Evolutionary conservation across 192 early-diverging fungal species (phyloP), one percentile per base, ranked within the genome.

Genomic region (Mortierella alpina): DNA sequence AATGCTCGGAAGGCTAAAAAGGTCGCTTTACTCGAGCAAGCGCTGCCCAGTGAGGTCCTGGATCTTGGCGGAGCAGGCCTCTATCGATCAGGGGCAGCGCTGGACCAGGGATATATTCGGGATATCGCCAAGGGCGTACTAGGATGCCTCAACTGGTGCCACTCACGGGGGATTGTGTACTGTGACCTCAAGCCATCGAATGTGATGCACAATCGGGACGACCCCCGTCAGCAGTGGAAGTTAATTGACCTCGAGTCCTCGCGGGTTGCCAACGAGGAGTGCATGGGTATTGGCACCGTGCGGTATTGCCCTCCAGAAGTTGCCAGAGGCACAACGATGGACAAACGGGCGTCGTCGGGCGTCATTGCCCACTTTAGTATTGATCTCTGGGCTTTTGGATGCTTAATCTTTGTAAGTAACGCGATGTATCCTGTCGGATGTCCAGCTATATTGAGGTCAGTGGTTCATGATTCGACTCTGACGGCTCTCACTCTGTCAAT

Each of bases 131-230:
- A 82, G 46, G 84, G 85, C 8, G 78, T 87, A 14, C 52, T 82
- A 3, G 47, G 82, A 5, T 85, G 84, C 62, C 47, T 87, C 14
- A 63, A 39, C 2, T 87, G 86, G 86, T 85, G 84, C 54, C 86
- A 87, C 53, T 76, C 77, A 13, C 65, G 61, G 68, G 72, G 62
- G 48, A 84, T 87, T 74, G 86, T 84, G 6, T 87, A 85, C 40
- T 87, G 86, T 70, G 86, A 87, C 48, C 54, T 87, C n/a, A 87
- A 87, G n/a, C 86, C 86, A 9, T 84, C 84, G 40, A 87, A 87
- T 54, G 73, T 87, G 41, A 87, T 87, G 86, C 82, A 83, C 15
- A 76, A 85, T 23, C 58, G 64, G 23, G 75, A 77, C 44, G 63
- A 77, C 22, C 54, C 70, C 23, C 63, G 77, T 12, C 69, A 68